phyloP scores from a whole-genome alignment of 352 stramenopile species.

The Phytopythium montanum region DNA sequence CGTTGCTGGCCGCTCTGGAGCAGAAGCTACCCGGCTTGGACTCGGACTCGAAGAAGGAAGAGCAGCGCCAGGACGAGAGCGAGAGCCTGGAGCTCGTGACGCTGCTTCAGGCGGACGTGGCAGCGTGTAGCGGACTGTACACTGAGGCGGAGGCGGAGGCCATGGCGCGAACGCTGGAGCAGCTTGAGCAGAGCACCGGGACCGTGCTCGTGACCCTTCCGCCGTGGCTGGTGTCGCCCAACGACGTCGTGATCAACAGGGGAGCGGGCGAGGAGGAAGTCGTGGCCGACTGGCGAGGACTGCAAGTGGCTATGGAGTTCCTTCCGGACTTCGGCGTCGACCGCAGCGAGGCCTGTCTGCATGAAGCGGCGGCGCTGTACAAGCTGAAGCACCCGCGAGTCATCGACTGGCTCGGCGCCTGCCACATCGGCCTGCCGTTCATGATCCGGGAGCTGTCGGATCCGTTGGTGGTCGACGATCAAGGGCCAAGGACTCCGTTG shows the following conservation, averaged over 20 bases:
- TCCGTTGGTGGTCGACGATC: neutral
- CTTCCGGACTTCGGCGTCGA: neutral
- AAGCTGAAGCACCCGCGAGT: neutral
- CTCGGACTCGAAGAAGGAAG: neutral
- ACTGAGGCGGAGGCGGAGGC: neutral
- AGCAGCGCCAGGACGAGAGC: neutral
- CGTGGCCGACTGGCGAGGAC: neutral
- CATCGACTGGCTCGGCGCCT: neutral
- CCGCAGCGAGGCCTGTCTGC: neutral
- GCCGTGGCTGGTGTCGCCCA: neutral
- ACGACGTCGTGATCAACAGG: neutral
- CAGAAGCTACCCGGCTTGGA: neutral
- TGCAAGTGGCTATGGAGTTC: neutral
- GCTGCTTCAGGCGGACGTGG: neutral
- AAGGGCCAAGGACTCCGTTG: neutral
- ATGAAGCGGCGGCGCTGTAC: neutral
- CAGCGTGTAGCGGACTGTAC: neutral
- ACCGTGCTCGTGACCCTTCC: neutral
- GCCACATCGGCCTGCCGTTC: neutral
- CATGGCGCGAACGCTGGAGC: neutral
- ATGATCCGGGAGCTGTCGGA: neutral
- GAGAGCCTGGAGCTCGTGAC: neutral
- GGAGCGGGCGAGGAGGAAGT: neutral
- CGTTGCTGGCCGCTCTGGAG: neutral
- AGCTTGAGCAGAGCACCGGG: neutral